Base-by-base conservation (phyloP, 1,139 yeast species). In the Kazachstania sp. region DNA sequence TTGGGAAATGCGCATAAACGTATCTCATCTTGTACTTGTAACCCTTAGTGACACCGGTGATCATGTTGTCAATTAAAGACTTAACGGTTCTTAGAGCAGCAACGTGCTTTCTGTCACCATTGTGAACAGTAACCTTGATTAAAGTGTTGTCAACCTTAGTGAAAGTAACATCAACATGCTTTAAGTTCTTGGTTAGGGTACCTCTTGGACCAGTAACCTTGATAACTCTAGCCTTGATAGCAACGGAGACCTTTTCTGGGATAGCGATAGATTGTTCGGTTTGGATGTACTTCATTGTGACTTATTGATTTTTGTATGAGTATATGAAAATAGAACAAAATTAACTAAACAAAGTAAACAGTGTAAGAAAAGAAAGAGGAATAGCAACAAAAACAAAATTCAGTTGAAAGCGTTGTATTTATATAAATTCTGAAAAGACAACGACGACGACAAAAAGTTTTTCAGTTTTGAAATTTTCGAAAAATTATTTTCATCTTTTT, bases 1-100 rank as follows among this genome's bases (percentile, higher is more conserved):
- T 94, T 73, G 98, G 99, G 95, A 92, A 92, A 86, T 94, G 98
- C 83, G 98, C 99, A 72, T 92, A 94, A 63, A 92, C 98, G 74
- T 88, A 90, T 81, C 97, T 87, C 96, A 92, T 83, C 88, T 92
- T 92, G 95, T 92, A 92, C 77, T 85, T 83, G 95, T 78, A 92
- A 74, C 98, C 97, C 80, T 84, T 84, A 73, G 98, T 92, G 70
- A 92, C 98, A 85, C 99, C 98, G 61, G 86, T 86, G 77, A 92
- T 75, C 82, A 92, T 75, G 87, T 92, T 92, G 70, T 87, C 72
- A 67, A 92, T 79, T 71, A 92, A 78, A 63, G 97, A 86, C 79
- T 88, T 88, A 74, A 92, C 97, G 58, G 98, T 92, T 82, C 97
- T 90, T 73, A 92, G 81, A 71, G 97, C 87, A 72, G 99, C 99